These are phyloP conservation scores for Sugiyamaella lignohabitans DNA, from an alignment of 805 yeast species.

Conservation along the genomic window DNA sequence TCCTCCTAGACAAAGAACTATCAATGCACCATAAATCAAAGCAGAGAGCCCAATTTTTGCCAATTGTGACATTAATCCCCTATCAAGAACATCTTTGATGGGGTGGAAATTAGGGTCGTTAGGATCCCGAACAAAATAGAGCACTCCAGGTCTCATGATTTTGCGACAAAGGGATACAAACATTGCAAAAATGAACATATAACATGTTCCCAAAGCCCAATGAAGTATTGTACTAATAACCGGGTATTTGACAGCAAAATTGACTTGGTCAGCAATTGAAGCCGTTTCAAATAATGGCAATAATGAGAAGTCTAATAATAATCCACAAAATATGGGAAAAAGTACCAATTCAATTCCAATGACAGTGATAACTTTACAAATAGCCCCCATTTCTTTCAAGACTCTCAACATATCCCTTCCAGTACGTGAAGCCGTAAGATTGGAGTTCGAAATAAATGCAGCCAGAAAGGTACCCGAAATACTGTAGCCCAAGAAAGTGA, in stretches of 20 bases:
- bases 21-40: constrained; percentile 50
- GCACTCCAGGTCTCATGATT: constrained; percentile 79
- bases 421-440: constrained; percentile 5
- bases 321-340: constrained; percentile 85
- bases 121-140: constrained; percentile 87
- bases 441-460: constrained; percentile 5
- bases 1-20: constrained; percentile 66
- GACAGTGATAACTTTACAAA: constrained; percentile 67
- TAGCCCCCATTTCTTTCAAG: constrained; percentile 33
- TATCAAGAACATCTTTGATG: constrained; percentile 77
- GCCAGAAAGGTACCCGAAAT: constrained; percentile 1
- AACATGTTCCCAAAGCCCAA: constrained; percentile 74
- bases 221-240: constrained; percentile 29
- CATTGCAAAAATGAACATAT: constrained; percentile 82
- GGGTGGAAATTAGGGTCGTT: constrained; percentile 88
- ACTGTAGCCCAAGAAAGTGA: constrained; percentile 13
- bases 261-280: constrained; percentile 3
- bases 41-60: constrained; percentile 68
- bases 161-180: constrained; percentile 79
- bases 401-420: constrained; percentile 12
- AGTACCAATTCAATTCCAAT: constrained; percentile 74
- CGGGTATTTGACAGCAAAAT: constrained; percentile 19
- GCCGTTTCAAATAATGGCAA: constrained; percentile 45
- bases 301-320: constrained; percentile 60
- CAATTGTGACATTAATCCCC: constrained; percentile 66